Evolutionary conservation across 176 grass and related monocot genomes (phyloP).

Genomic region (Melocanna baccifera): DNA sequence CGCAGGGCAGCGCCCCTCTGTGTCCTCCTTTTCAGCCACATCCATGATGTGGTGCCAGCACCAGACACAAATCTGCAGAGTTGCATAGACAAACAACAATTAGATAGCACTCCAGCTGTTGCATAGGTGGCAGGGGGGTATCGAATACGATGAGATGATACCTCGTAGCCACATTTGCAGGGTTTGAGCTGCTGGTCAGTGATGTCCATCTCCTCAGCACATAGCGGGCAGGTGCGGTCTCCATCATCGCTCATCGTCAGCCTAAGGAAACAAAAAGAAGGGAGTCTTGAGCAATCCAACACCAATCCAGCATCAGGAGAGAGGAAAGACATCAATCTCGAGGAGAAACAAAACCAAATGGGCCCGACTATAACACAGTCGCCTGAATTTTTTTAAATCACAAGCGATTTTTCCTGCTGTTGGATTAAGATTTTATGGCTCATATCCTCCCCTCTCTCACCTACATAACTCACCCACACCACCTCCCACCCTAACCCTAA

Average conservation of each 20-base stretch:
- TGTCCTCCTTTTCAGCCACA: conserved; percentile 92
- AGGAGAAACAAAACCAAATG: neutral
- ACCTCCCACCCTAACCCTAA: too few species aligned
- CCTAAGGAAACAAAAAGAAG: conserved; percentile 28
- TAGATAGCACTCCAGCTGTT: neutral
- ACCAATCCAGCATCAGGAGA: neutral
- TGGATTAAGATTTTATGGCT: too few species aligned
- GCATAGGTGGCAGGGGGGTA: neutral
- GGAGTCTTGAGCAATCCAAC: too few species aligned
- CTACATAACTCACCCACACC: too few species aligned
- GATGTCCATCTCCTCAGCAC: conserved; percentile 96
- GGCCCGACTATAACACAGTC: too few species aligned
- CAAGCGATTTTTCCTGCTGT: too few species aligned
- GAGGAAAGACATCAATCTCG: neutral
- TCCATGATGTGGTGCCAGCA: conserved; percentile 98
- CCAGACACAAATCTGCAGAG: conserved; percentile 82
- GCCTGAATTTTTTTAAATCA: too few species aligned
- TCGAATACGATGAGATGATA: neutral
- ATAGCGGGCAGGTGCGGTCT: conserved; percentile 93
- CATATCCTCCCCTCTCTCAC: too few species aligned
- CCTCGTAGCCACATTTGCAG: conserved; percentile 95
- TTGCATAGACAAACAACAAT: neutral
- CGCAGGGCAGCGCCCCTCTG: conserved; percentile 81
- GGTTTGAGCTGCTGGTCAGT: conserved; percentile 67
- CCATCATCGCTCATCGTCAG: conserved; percentile 90